Evolutionary conservation across 495 filamentous ascomycete genomes (phyloP), one percentile per base, ranked within the genome.

Genomic region (Penicillium silybi): DNA sequence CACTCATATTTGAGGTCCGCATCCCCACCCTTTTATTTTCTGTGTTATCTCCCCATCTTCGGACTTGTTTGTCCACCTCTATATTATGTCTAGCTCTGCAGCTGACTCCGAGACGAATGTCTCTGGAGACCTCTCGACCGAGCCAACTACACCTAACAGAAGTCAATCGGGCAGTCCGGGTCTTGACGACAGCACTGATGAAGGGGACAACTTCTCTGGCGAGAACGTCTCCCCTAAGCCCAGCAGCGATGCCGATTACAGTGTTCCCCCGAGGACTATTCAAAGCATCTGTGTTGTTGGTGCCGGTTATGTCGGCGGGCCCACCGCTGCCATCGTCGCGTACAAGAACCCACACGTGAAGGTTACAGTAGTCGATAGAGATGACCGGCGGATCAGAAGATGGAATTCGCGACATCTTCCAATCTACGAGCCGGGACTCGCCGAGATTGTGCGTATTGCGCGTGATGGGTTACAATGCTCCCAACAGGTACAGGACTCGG

Each of bases 361-460:
- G 22, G 85, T 92, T 34, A 85, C 78, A 7, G 85, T 92, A 1
- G 86, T 90, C 19, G 89, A 92, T 63, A 65, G 79, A 35, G 83
- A 89, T 62, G 71, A 72, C 23, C 54, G 64, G 6, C 76, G 86
- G n/a, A 85, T 93, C 50, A 68, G 68, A 17, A 73, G 80, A 10
- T 93, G 88, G 89, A 89, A 90, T 47, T 86, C 86, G 0, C 66
- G 77, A 35, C 77, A 81, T 44, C 77, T 89, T 27, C 89, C 89
- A 6, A 85, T 92, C 46, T 82, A 85, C 63, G 67, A 70, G 35
- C 63, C 67, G 0, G 67, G 65, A 20, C 38, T 70, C 5, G 62
- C 64, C 5, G 88, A 90, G 56, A 50, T 59, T 38, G 52, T 54
- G 6, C 56, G 56, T 4, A 44, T 59, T 16, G 48, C 52, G 13